phyloP scores from a whole-genome alignment of 164 flowering plant genomes.

The Nymphaea thermarum region DNA sequence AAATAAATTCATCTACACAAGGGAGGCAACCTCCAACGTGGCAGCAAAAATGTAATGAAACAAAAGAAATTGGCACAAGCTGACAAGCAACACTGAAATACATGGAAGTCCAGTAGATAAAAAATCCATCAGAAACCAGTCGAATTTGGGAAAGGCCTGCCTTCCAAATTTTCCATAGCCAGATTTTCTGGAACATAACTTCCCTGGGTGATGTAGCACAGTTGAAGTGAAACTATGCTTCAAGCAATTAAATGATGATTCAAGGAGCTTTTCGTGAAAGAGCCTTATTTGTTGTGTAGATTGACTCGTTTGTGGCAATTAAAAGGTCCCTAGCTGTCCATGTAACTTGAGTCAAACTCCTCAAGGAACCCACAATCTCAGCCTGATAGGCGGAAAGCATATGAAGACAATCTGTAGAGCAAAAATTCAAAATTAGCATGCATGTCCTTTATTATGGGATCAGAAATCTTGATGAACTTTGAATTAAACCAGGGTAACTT shows the following conservation, averaged over 20 bases:
- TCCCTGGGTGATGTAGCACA: neutral
- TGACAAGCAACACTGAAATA: neutral
- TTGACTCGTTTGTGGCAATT: constrained; percentile 6
- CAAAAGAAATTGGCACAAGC: neutral
- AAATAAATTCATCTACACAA: neutral
- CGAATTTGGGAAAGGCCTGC: neutral
- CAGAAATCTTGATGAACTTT: too few species aligned
- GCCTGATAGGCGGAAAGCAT: constrained; percentile 13
- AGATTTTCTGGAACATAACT: neutral
- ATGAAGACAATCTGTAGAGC: constrained; percentile 21
- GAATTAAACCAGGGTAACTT: too few species aligned
- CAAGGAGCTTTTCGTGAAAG: neutral
- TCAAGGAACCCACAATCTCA: constrained; percentile 18
- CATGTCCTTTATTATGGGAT: too few species aligned
- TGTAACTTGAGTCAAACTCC: constrained; percentile 29
- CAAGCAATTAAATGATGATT: neutral
- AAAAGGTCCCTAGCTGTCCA: constrained; percentile 47
- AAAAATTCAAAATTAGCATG: constrained; percentile 1
- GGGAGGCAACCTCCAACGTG: neutral
- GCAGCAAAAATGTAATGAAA: neutral
- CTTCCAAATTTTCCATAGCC: neutral
- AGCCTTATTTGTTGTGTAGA: neutral
- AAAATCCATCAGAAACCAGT: neutral
- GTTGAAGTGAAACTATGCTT: neutral
- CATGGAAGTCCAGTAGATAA: neutral